Percentiles rank a stretch among this genome's conserved stretches.
These are phyloP conservation scores for Quercus berberidifolia DNA, from an alignment of 306 rosid species.

Conservation along the genomic window DNA sequence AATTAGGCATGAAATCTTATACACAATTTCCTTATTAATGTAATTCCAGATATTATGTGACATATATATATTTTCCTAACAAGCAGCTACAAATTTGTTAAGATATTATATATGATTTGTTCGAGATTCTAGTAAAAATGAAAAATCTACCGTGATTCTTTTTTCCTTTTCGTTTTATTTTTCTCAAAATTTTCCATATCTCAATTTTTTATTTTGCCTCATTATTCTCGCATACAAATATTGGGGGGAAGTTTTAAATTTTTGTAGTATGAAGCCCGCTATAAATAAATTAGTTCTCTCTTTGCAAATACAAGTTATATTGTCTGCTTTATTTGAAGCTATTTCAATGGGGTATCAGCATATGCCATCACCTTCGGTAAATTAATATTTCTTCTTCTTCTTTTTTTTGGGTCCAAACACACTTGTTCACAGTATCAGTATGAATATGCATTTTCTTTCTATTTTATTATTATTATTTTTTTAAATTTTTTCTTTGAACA, in stretches of 20 bases:
- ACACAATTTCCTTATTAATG: no score
- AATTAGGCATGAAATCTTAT: no score
- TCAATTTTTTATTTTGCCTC: no score
- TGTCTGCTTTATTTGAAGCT: neutral
- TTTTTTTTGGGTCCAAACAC: neutral
- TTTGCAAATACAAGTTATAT: no score
- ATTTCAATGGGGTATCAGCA: neutral
- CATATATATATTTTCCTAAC: no score
- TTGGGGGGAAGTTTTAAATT: neutral
- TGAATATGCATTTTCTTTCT: neutral
- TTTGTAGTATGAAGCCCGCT: neutral
- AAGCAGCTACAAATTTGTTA: no score
- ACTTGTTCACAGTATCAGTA: neutral
- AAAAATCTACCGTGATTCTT: no score
- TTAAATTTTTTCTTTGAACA: neutral
- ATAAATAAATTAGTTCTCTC: neutral
- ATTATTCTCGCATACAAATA: neutral
- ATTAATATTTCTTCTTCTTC: neutral
- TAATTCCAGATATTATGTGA: no score
- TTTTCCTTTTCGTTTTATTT: no score
- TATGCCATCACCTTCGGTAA: neutral
- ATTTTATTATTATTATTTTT: neutral
- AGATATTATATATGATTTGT: no score
- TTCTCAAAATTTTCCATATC: no score
- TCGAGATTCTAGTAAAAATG: no score